Evolutionary conservation across 2,329 filamentous ascomycete species (phyloP).

Genomic region (Botrytis paeoniae): DNA sequence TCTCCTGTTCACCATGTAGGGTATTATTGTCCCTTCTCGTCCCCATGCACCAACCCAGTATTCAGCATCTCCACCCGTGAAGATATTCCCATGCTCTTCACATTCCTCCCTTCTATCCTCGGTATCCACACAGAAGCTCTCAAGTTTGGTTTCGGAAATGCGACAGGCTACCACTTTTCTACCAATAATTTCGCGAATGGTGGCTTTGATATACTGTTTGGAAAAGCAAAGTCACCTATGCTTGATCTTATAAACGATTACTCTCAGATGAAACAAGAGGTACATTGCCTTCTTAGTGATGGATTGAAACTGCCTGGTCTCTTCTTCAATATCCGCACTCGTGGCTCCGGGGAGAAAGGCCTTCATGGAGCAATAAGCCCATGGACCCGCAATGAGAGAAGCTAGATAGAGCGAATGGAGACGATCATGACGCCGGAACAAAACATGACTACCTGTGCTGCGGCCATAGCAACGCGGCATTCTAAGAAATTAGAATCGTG

Average conservation of each 20-base stretch:
- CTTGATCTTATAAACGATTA: background rate
- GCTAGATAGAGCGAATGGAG: slow-evolving; percentile 2
- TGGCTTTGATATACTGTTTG: slow-evolving; percentile 3
- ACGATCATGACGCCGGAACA: background rate
- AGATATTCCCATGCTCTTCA: slow-evolving; percentile 2
- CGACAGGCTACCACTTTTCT: background rate
- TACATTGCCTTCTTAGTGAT: background rate
- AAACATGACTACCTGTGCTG: background rate
- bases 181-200: background rate
- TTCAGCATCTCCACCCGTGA: background rate
- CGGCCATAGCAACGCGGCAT: background rate
- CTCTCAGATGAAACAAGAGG: background rate
- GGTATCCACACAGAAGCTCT: background rate
- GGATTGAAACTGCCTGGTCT: background rate
- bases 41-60: background rate
- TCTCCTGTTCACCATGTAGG: background rate
- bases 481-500: background rate
- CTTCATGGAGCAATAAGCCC: background rate
- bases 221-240: background rate
- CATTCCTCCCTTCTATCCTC: background rate
- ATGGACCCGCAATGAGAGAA: background rate
- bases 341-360: background rate
- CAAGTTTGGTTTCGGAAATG: background rate
- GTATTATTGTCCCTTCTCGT: background rate
- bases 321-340: background rate